Evolutionary conservation across 192 early-diverging fungal genomes (phyloP).

Genomic region (Coemansia javaensis): DNA sequence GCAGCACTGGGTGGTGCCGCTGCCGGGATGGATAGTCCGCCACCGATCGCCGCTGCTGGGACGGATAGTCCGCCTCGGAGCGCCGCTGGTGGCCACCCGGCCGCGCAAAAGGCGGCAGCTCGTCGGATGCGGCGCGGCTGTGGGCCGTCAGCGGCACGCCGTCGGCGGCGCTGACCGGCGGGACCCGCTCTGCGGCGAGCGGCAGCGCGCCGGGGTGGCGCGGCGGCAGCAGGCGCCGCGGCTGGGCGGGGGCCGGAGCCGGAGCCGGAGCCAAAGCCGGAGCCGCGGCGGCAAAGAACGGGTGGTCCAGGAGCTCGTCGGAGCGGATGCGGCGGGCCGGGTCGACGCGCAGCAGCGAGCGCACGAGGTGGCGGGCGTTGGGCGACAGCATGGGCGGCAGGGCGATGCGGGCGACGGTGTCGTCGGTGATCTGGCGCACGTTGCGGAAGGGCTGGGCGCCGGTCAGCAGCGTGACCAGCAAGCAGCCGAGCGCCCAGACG

Average conservation of each 20-base stretch:
- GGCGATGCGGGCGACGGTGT: constrained; percentile 43
- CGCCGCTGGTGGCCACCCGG: no score
- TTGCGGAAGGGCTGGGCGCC: constrained; percentile 68
- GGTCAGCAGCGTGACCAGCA: constrained; percentile 68
- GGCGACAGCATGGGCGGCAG: constrained; percentile 55
- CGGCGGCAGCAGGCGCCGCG: background rate
- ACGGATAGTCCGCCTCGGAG: no score
- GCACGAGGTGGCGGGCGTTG: constrained; percentile 55
- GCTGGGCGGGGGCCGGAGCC: no score
- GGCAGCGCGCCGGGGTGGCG: constrained; percentile 1
- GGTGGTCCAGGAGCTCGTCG: constrained; percentile 50
- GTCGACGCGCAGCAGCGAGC: constrained; percentile 54
- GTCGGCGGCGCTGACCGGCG: background rate
- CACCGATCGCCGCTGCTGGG: no score
- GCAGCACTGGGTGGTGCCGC: no score
- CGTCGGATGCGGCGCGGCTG: no score
- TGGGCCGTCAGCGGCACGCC: no score
- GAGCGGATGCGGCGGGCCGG: constrained; percentile 53
- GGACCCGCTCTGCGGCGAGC: background rate
- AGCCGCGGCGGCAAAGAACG: constrained; percentile 41
- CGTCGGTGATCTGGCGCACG: constrained; percentile 23
- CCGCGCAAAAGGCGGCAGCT: background rate
- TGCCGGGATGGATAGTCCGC: no score
- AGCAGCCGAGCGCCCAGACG: constrained; percentile 74
- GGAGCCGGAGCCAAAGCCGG: no score